Evolutionary conservation across 2,329 filamentous ascomycete genomes (phyloP).

Genomic region (Aspergillus brunneoviolaceus): DNA sequence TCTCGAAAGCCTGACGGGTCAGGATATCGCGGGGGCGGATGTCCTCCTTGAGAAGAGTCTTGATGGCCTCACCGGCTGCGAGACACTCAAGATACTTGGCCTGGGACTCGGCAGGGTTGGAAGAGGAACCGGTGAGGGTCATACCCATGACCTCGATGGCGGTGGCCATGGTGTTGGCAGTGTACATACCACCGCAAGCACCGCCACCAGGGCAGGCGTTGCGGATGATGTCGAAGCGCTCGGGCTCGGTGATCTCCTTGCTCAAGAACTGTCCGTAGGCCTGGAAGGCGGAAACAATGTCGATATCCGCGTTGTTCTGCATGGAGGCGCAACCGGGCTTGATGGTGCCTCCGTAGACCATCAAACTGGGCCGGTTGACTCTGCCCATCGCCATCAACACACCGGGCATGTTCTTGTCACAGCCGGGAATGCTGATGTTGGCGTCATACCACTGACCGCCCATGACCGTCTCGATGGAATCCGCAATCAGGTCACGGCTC

Average conservation of each 20-base stretch:
- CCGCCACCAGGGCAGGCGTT: conserved; percentile 65
- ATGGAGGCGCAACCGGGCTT: conserved; percentile 79
- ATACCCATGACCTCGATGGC: conserved; percentile 72
- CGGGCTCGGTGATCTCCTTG: conserved; percentile 12
- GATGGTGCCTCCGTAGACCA: conserved; percentile 97
- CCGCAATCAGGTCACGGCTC: conserved; percentile 93
- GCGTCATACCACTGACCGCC: conserved; percentile 98
- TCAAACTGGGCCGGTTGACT: conserved; percentile 89
- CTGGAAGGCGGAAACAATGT: conserved; percentile 97
- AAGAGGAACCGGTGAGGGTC: conserved; percentile 79
- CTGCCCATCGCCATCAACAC: conserved; percentile 91
- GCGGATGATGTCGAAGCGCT: conserved; percentile 16
- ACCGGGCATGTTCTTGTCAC: conserved; percentile 99
- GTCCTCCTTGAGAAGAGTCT: conserved; percentile 71
- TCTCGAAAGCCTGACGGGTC: conserved; percentile 77
- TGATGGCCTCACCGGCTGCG: conserved; percentile 69
- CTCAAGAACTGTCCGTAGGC: conserved; percentile 85
- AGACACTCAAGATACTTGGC: conserved; percentile 73
- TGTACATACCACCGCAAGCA: conserved; percentile 80
- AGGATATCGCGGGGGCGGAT: conserved; percentile 76
- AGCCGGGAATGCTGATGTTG: conserved; percentile 94
- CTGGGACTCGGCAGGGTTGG: conserved; percentile 71
- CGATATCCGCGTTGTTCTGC: conserved; percentile 73
- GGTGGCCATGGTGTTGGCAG: conserved; percentile 70
- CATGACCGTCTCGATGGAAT: conserved; percentile 99